These are phyloP conservation scores for Phlebiopsis flavidoalba DNA, from an alignment of 768 basidiomycete genomes.

Conservation along the genomic window DNA sequence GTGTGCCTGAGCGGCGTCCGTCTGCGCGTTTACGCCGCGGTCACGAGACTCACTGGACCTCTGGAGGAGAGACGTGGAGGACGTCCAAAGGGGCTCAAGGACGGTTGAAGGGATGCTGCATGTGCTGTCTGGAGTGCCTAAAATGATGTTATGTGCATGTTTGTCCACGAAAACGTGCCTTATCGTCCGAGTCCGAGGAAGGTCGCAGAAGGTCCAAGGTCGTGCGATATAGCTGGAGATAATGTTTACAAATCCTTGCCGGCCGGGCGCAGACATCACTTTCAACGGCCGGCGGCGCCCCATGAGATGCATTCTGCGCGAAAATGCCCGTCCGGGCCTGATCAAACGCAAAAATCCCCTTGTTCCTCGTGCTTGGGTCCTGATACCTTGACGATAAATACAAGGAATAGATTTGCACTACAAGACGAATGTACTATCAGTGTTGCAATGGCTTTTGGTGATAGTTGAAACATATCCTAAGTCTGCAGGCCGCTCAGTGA, in stretches of 20 bases:
- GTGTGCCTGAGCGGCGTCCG: too few species aligned
- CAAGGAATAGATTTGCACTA: neutral
- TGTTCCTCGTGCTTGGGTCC: neutral
- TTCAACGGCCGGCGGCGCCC: neutral
- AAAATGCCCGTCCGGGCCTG: neutral
- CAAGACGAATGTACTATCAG: neutral
- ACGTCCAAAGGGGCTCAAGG: too few species aligned
- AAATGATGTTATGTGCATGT: too few species aligned
- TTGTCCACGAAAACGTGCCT: too few species aligned
- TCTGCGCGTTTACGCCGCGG: too few species aligned
- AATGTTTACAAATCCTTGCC: neutral
- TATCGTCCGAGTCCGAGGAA: too few species aligned
- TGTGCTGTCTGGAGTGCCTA: too few species aligned
- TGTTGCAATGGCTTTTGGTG: neutral
- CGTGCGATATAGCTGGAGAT: neutral
- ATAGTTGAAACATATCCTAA: neutral
- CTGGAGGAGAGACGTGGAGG: too few species aligned
- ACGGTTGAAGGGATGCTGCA: too few species aligned
- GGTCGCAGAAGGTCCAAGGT: neutral
- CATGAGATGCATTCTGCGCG: neutral
- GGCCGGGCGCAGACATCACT: neutral
- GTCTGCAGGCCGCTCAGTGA: too few species aligned
- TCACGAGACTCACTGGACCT: too few species aligned
- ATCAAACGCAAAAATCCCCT: neutral
- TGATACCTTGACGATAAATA: neutral